Base-by-base conservation (phyloP, 768 basidiomycete species). In the Boletus coccyginus region DNA sequence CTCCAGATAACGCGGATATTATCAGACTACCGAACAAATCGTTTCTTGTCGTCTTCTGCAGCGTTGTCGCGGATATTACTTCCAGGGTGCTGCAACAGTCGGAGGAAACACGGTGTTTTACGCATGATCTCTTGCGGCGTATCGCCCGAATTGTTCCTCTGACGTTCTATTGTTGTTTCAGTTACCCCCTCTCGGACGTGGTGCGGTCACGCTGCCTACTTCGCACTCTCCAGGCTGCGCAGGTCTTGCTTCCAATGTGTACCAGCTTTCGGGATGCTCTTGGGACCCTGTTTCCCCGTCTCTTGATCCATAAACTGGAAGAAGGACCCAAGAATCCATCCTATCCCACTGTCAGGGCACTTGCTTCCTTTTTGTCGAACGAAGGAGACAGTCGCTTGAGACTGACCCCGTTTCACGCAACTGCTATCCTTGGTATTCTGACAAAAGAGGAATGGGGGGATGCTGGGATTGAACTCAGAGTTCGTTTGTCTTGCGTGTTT, bases 21-120 rank as follows among this genome's bases (percentile, higher is more conserved):
- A 64, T 81, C 38, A 66, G 68, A 46, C 59, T 83, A 29, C 71
- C 74, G 19, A 71, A 67, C 49, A 57, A 72, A 12, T 66, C 75
- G 27, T 77, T 78, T 46, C 62, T 84, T 9, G 72, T 80, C 5
- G 66, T 76, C 4, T 77, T 87, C 53, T 70, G 83, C 45, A 74
- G 75, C 35, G 69, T 79, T 35, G 63, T 83, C 24, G 64, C 81
- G 19, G 76, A 81, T 38, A 65, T 82, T 14, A 60, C 81, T 24
- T 68, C 75, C 32, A 74, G 72, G 48, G 66, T 77, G 2, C 55
- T 86, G 45, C 70, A 68, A 41, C 77, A 78, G 4, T 64, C 78
- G 1, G 66, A 80, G 13, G 73, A 75, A 42, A 77, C 74, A 13
- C 76, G 78, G 35, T 80, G 78, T 72, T 81, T 83, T 48, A 72